These are phyloP conservation scores for Haplosporangium gracile DNA, from an alignment of 192 early-diverging fungal species.

Conservation along the genomic window DNA sequence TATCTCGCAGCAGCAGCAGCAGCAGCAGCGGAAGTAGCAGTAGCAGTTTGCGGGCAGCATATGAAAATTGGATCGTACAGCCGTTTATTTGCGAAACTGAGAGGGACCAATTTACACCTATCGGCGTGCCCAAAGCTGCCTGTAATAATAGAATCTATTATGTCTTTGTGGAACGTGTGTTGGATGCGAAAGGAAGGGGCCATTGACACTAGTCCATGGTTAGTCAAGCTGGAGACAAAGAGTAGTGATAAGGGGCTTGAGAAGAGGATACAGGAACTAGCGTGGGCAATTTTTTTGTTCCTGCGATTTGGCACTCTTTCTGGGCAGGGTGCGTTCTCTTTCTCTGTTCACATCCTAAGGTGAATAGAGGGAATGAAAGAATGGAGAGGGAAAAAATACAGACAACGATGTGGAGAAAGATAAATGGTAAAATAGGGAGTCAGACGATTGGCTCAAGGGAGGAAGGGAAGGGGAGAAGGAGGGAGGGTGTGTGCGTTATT, in stretches of 20 bases:
- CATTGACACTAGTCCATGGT: background rate
- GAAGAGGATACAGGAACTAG: background rate
- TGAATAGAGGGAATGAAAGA: background rate
- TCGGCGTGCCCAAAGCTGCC: background rate
- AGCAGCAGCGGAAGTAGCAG: no score
- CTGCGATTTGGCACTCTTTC: background rate
- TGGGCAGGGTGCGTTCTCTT: background rate
- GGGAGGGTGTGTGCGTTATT: slow-evolving; percentile 7
- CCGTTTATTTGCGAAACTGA: background rate
- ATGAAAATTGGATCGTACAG: background rate
- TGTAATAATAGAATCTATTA: background rate
- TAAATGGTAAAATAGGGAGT: background rate
- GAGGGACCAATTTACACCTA: background rate
- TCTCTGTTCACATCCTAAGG: background rate
- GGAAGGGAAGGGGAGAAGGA: background rate
- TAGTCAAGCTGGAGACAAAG: background rate
- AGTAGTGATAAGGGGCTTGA: background rate
- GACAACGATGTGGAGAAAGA: background rate
- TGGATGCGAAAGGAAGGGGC: background rate
- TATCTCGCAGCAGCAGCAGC: background rate
- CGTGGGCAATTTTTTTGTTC: background rate
- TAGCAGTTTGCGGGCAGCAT: background rate
- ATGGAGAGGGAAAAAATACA: background rate
- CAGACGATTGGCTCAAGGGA: background rate
- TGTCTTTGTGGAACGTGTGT: background rate